These are phyloP conservation scores for Pseudodiploospora longispora DNA, from an alignment of 2,329 filamentous ascomycete genomes.

Conservation along the genomic window DNA sequence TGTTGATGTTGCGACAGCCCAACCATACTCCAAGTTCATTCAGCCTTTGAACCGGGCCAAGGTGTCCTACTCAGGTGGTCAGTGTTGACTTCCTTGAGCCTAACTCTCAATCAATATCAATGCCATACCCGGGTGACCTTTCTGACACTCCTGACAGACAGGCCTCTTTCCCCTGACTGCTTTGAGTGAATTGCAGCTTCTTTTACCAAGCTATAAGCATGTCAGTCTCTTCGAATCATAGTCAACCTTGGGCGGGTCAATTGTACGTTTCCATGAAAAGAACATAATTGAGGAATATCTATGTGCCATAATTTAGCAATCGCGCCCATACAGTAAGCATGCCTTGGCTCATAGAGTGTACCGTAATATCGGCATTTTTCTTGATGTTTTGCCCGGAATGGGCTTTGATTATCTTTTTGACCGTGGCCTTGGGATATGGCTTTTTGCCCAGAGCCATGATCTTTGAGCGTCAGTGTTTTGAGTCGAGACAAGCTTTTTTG, in stretches of 20 bases:
- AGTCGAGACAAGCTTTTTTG: too few species aligned
- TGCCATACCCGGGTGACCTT: slow-evolving; percentile 64
- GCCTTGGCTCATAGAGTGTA: slow-evolving; percentile 28
- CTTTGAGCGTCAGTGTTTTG: not conserved
- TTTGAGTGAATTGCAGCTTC: slow-evolving; percentile 72
- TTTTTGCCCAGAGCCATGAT: slow-evolving; percentile 49
- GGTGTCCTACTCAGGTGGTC: slow-evolving; percentile 42
- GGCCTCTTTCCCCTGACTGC: slow-evolving; percentile 60
- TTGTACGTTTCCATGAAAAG: slow-evolving; percentile 65
- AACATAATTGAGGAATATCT: slow-evolving; percentile 82
- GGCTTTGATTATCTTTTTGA: slow-evolving; percentile 86
- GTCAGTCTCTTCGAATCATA: slow-evolving; percentile 3
- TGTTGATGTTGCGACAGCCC: too few species aligned
- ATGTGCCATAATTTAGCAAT: slow-evolving; percentile 16
- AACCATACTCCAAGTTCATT: not conserved
- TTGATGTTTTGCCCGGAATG: slow-evolving; percentile 73
- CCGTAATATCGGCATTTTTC: slow-evolving; percentile 80
- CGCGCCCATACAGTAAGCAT: slow-evolving; percentile 9
- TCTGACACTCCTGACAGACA: slow-evolving; percentile 68
- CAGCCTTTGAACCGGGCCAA: slow-evolving; percentile 63
- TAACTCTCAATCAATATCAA: too few species aligned
- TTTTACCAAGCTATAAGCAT: slow-evolving; percentile 56
- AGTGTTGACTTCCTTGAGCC: not conserved
- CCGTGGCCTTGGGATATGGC: slow-evolving; percentile 72
- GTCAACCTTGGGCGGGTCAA: too few species aligned